Percentiles rank a stretch among this genome's conserved stretches.
These are phyloP conservation scores for Lactarius quietus DNA, from an alignment of 768 basidiomycete genomes.

Conservation along the genomic window DNA sequence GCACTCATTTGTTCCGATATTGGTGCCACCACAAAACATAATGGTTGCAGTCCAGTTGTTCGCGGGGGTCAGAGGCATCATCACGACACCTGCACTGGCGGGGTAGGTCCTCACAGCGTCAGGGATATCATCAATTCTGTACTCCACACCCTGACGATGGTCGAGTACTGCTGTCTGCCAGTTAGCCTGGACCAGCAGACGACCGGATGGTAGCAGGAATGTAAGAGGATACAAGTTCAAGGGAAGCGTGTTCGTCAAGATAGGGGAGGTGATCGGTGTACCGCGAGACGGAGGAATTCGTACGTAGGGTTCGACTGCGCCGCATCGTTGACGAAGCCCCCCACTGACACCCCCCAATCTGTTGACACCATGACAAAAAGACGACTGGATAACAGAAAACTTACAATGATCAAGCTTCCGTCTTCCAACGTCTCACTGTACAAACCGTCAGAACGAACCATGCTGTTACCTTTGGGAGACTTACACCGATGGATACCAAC, in stretches of 20 bases:
- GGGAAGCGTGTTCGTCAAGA: slow-evolving; percentile 67
- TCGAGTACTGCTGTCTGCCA: slow-evolving; percentile 63
- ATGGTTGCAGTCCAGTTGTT: slow-evolving; percentile 84
- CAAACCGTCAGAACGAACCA: neutral
- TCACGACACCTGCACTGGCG: slow-evolving; percentile 70
- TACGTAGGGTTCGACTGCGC: slow-evolving; percentile 75
- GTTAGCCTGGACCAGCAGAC: slow-evolving; percentile 60
- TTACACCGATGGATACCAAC: slow-evolving; percentile 78
- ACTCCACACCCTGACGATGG: slow-evolving; percentile 55
- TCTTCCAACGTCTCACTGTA: slow-evolving; percentile 59
- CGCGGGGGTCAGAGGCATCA: slow-evolving; percentile 78
- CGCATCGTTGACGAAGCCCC: slow-evolving; percentile 75
- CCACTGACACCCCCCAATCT: slow-evolving; percentile 57
- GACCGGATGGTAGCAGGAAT: slow-evolving; percentile 67
- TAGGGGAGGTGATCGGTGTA: slow-evolving; percentile 50
- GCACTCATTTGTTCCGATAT: slow-evolving; percentile 48
- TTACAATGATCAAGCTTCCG: slow-evolving; percentile 59
- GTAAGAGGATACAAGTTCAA: slow-evolving; percentile 76
- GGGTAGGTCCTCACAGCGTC: slow-evolving; percentile 77
- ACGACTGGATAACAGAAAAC: slow-evolving; percentile 25
- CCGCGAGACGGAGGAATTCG: slow-evolving; percentile 68
- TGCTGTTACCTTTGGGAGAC: slow-evolving; percentile 27
- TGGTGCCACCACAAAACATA: slow-evolving; percentile 82
- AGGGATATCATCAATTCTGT: slow-evolving; percentile 57
- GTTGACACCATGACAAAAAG: slow-evolving; percentile 13